These are phyloP conservation scores for Chaetomium fimeti DNA, from an alignment of 495 filamentous ascomycete species.

Conservation along the genomic window DNA sequence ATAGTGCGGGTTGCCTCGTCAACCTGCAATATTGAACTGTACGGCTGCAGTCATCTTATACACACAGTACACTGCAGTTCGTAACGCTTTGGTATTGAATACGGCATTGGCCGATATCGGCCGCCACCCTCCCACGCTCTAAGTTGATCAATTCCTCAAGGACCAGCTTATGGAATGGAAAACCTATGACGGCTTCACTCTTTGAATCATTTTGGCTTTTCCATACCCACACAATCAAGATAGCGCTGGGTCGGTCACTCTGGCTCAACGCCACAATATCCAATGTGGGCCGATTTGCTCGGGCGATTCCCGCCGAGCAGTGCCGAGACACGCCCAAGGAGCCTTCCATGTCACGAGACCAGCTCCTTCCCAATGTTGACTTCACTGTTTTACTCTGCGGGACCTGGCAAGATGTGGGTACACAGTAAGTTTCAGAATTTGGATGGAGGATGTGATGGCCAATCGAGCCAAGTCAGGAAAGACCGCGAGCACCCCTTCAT, in stretches of 20 bases:
- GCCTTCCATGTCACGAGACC: neutral
- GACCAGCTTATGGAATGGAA: neutral
- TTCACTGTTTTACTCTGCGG: neutral
- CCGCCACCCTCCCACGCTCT: neutral
- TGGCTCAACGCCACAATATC: neutral
- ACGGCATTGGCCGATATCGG: slow-evolving; percentile 7
- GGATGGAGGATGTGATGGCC: too few relatives aligned
- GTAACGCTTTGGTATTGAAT: neutral
- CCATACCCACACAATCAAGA: too few relatives aligned
- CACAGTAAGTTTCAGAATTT: neutral
- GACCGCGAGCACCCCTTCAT: neutral
- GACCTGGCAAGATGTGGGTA: neutral
- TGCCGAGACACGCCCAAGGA: slow-evolving; percentile 1
- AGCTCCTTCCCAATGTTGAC: neutral
- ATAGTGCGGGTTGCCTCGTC: too few relatives aligned
- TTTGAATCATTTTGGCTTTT: neutral
- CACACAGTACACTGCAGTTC: neutral
- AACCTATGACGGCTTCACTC: neutral
- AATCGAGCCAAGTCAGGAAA: too few relatives aligned
- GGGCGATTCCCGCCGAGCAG: neutral
- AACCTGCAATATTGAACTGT: too few relatives aligned
- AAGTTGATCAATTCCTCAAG: neutral
- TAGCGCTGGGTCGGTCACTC: too few relatives aligned
- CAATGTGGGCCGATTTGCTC: neutral
- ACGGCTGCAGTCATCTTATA: neutral